These are phyloP conservation scores for Camellia sinensis DNA, from an alignment of 148 eudicot species.

Conservation along the genomic window DNA sequence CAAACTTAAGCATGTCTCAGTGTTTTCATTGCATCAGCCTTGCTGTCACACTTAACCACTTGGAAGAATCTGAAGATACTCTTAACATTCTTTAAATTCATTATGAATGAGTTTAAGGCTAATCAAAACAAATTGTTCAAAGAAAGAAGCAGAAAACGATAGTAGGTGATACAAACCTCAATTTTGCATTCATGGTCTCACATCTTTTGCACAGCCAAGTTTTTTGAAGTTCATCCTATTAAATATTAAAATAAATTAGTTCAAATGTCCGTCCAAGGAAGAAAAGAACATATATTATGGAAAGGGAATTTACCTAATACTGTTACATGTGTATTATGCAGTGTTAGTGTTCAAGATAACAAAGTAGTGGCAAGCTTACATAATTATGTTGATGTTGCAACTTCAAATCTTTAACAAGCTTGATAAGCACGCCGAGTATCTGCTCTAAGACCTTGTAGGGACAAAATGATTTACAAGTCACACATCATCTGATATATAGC, in stretches of 20 bases:
- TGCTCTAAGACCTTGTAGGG: conserved; percentile 80
- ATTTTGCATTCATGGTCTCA: conserved; percentile 92
- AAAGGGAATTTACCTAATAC: neutral
- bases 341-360: neutral
- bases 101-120: neutral
- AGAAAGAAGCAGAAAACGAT: conserved; percentile 4
- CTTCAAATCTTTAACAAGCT: conserved; percentile 96
- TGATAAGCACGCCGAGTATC: conserved; percentile 87
- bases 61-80: neutral
- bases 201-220: conserved; percentile 92
- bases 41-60: neutral
- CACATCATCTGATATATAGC: conserved; percentile 5
- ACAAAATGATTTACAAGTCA: conserved; percentile 8
- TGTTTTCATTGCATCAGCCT: neutral
- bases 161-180: conserved; percentile 53
- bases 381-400: conserved; percentile 90
- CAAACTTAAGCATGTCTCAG: neutral
- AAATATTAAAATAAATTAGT: conserved; percentile 5
- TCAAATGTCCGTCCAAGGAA: neutral
- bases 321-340: neutral
- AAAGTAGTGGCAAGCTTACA: conserved; percentile 41
- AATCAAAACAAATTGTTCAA: neutral
- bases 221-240: conserved; percentile 87
- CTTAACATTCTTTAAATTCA: neutral
- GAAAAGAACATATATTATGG: neutral